Percentiles rank a stretch among this genome's conserved stretches.
phyloP scores from a whole-genome alignment of 768 basidiomycete species.

The Leccinum broughii region DNA sequence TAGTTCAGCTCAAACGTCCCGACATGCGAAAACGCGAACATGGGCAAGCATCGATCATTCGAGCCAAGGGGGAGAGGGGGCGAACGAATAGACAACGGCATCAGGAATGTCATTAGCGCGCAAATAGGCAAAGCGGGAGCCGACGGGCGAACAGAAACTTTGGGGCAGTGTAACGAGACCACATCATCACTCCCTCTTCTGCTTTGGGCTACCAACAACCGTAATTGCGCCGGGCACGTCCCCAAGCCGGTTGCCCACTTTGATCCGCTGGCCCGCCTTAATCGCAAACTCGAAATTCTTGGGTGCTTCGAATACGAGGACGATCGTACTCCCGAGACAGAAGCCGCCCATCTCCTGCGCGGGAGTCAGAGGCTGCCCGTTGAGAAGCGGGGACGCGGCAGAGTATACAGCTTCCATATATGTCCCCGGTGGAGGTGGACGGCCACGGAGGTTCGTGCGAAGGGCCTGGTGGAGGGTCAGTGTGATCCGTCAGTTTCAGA shows the following conservation, averaged over 20 bases:
- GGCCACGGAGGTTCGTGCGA: constrained; percentile 83
- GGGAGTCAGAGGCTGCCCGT: constrained; percentile 82
- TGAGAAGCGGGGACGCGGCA: constrained; percentile 75
- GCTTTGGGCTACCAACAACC: constrained; percentile 30
- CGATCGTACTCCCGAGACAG: constrained; percentile 92
- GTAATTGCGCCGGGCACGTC: constrained; percentile 37
- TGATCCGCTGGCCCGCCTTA: constrained; percentile 77
- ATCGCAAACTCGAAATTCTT: constrained; percentile 76
- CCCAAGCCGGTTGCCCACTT: constrained; percentile 83
- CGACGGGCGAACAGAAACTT: background rate
- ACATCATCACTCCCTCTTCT: constrained; percentile 32
- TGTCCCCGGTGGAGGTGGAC: constrained; percentile 75
- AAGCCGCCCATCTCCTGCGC: constrained; percentile 99
- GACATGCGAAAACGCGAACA: background rate
- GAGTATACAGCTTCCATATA: constrained; percentile 93
- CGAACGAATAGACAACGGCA: background rate
- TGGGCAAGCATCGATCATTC: background rate
- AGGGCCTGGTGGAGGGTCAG: constrained; percentile 57
- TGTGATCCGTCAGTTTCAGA: background rate
- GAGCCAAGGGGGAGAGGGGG: background rate
- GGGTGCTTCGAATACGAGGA: constrained; percentile 96
- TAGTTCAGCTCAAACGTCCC: background rate
- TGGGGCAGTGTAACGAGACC: background rate
- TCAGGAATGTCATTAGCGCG: background rate
- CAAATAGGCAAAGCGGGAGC: background rate